phyloP scores from a whole-genome alignment of 371 early-diverging fungal genomes.

The Mucor ambiguus region DNA sequence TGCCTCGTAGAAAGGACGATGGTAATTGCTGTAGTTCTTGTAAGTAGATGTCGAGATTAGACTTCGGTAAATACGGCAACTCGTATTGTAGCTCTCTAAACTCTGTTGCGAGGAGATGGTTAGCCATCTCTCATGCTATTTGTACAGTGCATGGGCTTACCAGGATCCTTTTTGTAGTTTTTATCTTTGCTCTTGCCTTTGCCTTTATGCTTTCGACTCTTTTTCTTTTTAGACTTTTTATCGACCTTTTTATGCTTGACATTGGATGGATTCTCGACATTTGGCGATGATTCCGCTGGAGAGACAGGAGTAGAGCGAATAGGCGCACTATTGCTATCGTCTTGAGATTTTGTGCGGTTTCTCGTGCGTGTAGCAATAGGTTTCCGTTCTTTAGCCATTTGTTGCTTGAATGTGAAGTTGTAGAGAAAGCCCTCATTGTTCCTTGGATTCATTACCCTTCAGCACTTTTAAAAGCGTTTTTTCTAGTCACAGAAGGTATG shows the following conservation, averaged over 20 bases:
- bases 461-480: background rate
- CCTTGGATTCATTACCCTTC: background rate
- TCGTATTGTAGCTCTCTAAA: background rate
- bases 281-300: background rate
- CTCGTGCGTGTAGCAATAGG: conserved; percentile 4
- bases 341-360: conserved; percentile 3
- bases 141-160: background rate
- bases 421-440: conserved; percentile 1
- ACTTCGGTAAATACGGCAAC: background rate
- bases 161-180: background rate
- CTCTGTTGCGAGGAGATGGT: background rate
- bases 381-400: conserved; percentile 6
- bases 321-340: background rate
- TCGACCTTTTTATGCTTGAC: background rate
- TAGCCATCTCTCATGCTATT: background rate
- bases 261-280: background rate
- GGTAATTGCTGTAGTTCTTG: background rate
- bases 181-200: background rate
- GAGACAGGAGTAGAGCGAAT: background rate
- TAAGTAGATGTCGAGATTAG: background rate
- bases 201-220: background rate
- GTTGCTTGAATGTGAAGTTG: background rate
- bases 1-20: background rate
- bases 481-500: conserved; percentile 2
- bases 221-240: background rate